These are phyloP conservation scores for Schizosaccharomyces octosporus DNA, from an alignment of 805 yeast genomes.

Conservation along the genomic window DNA sequence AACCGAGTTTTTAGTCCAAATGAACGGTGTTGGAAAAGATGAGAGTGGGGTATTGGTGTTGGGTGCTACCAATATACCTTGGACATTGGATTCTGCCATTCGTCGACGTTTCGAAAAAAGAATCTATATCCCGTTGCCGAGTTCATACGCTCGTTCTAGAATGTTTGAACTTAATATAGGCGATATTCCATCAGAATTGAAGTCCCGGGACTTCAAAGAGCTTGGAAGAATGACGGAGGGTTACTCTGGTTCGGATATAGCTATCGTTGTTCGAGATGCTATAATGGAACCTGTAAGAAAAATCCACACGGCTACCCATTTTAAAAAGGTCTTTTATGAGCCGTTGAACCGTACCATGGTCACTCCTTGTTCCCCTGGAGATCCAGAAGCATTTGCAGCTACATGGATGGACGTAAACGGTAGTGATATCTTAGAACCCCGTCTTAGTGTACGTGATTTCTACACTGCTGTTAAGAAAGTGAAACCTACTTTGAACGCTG, in stretches of 20 bases:
- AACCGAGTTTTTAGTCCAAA: slow-evolving; percentile 84
- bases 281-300: slow-evolving; percentile 93
- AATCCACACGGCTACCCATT: slow-evolving; percentile 89
- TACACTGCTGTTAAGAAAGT: slow-evolving; percentile 74
- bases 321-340: slow-evolving; percentile 29
- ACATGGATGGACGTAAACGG: slow-evolving; percentile 81
- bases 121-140: slow-evolving; percentile 87
- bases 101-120: slow-evolving; percentile 89
- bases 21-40: slow-evolving; percentile 97
- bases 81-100: slow-evolving; percentile 95
- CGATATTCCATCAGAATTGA: slow-evolving; percentile 57
- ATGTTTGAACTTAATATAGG: slow-evolving; percentile 93
- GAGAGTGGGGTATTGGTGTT: slow-evolving; percentile 72
- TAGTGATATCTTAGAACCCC: slow-evolving; percentile 77
- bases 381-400: slow-evolving; percentile 58
- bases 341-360: slow-evolving; percentile 18
- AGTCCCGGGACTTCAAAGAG: slow-evolving; percentile 44
- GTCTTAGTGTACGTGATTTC: slow-evolving; percentile 70
- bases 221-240: slow-evolving; percentile 90
- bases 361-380: slow-evolving; percentile 97
- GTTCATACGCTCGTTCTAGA: slow-evolving; percentile 65
- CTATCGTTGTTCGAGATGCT: slow-evolving; percentile 91
- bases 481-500: slow-evolving; percentile 80
- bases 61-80: slow-evolving; percentile 95
- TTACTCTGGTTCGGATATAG: slow-evolving; percentile 84